phyloP scores from a whole-genome alignment of 192 early-diverging fungal genomes.

The Oehlia diaphana region DNA sequence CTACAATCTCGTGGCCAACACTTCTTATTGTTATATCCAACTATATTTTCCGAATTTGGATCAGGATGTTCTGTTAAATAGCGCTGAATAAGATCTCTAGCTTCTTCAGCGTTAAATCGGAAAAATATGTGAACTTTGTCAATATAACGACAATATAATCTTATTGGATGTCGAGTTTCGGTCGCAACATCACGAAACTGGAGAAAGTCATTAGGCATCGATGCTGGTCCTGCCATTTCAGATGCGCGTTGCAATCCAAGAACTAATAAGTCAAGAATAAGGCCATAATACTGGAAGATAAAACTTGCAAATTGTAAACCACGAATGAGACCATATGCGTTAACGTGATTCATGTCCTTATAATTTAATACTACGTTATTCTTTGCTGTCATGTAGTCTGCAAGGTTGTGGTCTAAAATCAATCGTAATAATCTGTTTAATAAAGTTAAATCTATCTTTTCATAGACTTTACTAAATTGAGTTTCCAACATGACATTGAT shows the following conservation, averaged over 20 bases:
- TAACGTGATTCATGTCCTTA: conserved; percentile 99
- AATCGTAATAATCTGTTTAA: conserved; percentile 91
- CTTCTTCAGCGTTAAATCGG: conserved; percentile 91
- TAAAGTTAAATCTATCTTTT: conserved; percentile 97
- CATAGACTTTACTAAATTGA: conserved; percentile 86
- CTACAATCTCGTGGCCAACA: conserved; percentile 99
- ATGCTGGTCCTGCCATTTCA: conserved; percentile 95
- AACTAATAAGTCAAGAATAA: conserved; percentile 92
- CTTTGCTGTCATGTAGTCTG: conserved; percentile 99
- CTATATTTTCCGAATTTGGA: conserved; percentile 98
- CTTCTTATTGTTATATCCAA: conserved; percentile 97
- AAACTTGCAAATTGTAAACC: conserved; percentile 98
- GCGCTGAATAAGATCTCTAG: conserved; percentile 93
- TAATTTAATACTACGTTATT: conserved; percentile 98
- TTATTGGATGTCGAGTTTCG: conserved; percentile 95
- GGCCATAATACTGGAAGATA: conserved; percentile 98
- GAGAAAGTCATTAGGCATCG: conserved; percentile 94
- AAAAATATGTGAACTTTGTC: conserved; percentile 94
- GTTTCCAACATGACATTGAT: conserved; percentile 98
- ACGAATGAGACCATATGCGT: conserved; percentile 94
- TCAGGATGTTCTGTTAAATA: conserved; percentile 98
- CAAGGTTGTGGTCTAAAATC: conserved; percentile 98
- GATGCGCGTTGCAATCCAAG: conserved; percentile 91
- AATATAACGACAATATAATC: conserved; percentile 93
- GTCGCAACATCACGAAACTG: conserved; percentile 90